Evolutionary conservation across 805 yeast species (phyloP).

Genomic region (Candida morakotiae): DNA sequence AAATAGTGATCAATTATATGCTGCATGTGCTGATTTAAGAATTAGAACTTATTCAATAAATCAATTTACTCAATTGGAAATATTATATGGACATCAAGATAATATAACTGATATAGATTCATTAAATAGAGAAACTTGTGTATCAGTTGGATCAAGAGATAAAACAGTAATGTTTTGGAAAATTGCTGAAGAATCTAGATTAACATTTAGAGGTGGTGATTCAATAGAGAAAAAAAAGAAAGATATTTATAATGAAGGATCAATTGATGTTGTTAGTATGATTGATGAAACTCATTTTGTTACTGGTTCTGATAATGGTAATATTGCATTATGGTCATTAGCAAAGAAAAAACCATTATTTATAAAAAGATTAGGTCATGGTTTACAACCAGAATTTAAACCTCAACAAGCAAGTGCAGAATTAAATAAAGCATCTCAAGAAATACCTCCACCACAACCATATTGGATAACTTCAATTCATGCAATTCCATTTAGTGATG

Average conservation of each 20-base stretch:
- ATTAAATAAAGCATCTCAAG: conserved; percentile 51
- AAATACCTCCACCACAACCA: conserved; percentile 72
- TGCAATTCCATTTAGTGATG: conserved; percentile 80
- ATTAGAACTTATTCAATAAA: conserved; percentile 82
- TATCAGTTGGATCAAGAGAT: conserved; percentile 93
- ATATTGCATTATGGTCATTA: conserved; percentile 82
- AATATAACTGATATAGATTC: conserved; percentile 78
- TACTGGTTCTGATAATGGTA: conserved; percentile 95
- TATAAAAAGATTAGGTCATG: conserved; percentile 73
- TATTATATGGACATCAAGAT: conserved; percentile 94
- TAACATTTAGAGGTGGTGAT: conserved; percentile 92
- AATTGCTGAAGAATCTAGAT: conserved; percentile 88
- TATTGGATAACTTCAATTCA: conserved; percentile 80
- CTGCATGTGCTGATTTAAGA: conserved; percentile 88
- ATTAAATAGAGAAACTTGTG: conserved; percentile 82
- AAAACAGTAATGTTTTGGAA: conserved; percentile 96
- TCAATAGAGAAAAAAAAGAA: conserved; percentile 38
- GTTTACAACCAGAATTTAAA: conserved; percentile 48
- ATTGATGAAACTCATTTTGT: conserved; percentile 88
- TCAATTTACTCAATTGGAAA: conserved; percentile 86
- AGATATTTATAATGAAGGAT: conserved; percentile 66
- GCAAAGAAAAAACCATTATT: conserved; percentile 84
- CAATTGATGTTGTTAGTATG: conserved; percentile 87
- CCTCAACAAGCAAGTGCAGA: conserved; percentile 41
- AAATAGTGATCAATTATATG: conserved; percentile 79